A percentile compares a stretch with the other conserved stretches of the same genome.
Evolutionary conservation across 164 flowering plant genomes (phyloP).

Genomic region (Paratinospora sagittata): DNA sequence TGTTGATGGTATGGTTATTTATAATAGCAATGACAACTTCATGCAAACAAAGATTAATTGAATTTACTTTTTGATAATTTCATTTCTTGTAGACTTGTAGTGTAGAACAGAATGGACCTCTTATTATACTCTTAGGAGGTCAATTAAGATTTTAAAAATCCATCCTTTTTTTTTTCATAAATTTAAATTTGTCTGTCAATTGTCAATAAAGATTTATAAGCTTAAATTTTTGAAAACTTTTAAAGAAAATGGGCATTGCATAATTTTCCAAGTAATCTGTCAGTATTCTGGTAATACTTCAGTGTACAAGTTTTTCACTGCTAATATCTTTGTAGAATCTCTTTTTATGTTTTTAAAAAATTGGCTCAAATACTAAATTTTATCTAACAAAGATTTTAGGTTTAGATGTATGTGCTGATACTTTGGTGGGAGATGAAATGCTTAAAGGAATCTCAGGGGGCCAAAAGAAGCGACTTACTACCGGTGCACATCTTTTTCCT

Average conservation of each 20-base stretch:
- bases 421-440: slow-evolving; percentile 94
- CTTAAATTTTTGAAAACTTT: no score
- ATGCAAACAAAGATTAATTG: not conserved
- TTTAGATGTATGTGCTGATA: slow-evolving; percentile 84
- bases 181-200: not conserved
- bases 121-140: not conserved
- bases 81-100: not conserved
- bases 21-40: not conserved
- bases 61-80: not conserved
- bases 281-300: no score
- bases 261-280: no score
- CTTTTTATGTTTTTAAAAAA: not conserved
- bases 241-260: no score
- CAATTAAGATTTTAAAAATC: not conserved
- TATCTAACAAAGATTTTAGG: slow-evolving; percentile 79
- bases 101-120: not conserved
- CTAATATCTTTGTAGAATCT: no score
- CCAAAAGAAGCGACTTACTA: slow-evolving; percentile 92
- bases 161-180: not conserved
- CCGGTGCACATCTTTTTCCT: slow-evolving; percentile 41
- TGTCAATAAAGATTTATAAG: not conserved
- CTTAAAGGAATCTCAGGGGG: slow-evolving; percentile 95
- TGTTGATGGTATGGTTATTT: not conserved
- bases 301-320: no score
- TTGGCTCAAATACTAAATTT: slow-evolving; percentile 30